Conservation (phyloP, 2,329 filamentous ascomycete genomes). For the Sporothrix brunneoviolacea region DNA sequence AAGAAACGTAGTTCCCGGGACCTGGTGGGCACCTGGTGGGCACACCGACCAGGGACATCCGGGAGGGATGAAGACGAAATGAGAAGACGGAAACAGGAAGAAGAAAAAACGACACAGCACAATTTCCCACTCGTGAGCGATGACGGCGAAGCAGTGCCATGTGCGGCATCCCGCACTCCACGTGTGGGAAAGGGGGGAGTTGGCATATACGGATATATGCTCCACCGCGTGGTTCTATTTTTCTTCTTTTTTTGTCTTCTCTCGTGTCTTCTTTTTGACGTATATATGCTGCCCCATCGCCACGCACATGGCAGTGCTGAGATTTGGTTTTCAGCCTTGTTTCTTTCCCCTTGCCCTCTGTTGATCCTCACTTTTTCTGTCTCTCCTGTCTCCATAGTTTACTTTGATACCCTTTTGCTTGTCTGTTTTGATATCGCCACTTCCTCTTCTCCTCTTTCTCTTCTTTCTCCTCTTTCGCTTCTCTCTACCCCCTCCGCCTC, state of each 20-base stretch:
- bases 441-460: neutral
- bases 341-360: neutral
- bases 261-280: neutral
- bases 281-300: slow-evolving; percentile 2
- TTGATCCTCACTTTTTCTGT: neutral
- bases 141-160: slow-evolving; percentile 1
- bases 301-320: slow-evolving; percentile 1
- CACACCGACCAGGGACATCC: too few relatives aligned
- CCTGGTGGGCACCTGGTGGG: too few relatives aligned
- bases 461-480: neutral
- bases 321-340: neutral
- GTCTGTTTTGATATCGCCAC: neutral
- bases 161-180: slow-evolving; percentile 6
- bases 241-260: neutral
- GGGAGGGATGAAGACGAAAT: too few relatives aligned
- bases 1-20: too few relatives aligned
- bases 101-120: too few relatives aligned
- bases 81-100: too few relatives aligned
- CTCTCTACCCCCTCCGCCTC: neutral
- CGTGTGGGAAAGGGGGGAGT: too few relatives aligned
- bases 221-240: neutral
- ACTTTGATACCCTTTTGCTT: neutral
- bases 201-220: too few relatives aligned
- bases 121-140: too few relatives aligned
- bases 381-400: neutral